Conservation (phyloP, 129 eudicot species). For the Pulicaria dysenterica region DNA sequence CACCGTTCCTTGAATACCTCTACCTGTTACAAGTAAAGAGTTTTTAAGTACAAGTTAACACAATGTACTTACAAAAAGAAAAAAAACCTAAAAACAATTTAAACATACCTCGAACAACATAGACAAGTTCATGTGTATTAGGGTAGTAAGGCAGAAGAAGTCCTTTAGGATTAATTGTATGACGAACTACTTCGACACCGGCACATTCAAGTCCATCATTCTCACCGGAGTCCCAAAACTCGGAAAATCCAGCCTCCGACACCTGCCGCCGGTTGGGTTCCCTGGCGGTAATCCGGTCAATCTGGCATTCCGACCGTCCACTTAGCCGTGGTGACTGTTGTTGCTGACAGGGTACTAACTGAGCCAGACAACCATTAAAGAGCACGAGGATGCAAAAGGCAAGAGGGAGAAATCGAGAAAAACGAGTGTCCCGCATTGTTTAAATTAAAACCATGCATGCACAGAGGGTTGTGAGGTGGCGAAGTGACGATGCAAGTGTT, state of each 20-base stretch:
- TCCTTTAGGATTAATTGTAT: conserved; percentile 48
- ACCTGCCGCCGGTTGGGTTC: conserved; percentile 36
- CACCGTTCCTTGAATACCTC: conserved; percentile 55
- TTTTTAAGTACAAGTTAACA: no score
- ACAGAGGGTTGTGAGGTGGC: neutral
- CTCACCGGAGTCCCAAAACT: conserved; percentile 46
- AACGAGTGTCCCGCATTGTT: conserved; percentile 1
- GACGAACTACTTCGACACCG: conserved; percentile 51
- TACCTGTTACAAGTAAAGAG: conserved; percentile 36
- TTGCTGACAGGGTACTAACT: conserved; percentile 29
- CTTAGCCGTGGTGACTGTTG: conserved; percentile 32
- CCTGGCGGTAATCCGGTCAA: conserved; percentile 47
- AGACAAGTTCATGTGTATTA: conserved; percentile 49
- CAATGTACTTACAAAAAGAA: neutral
- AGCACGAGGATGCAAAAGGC: conserved; percentile 38
- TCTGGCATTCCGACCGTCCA: conserved; percentile 43
- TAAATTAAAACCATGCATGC: no score
- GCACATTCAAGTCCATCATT: conserved; percentile 53
- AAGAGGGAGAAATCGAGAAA: conserved; percentile 31
- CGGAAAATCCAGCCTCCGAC: conserved; percentile 56
- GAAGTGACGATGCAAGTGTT: conserved; percentile 21
- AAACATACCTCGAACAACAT: conserved; percentile 46
- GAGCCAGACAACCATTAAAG: conserved; percentile 50
- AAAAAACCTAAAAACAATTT: no score
- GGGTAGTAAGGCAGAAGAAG: conserved; percentile 62